phyloP scores from a whole-genome alignment of 371 early-diverging fungal genomes.

The Quaeritorhiza haematococci region DNA sequence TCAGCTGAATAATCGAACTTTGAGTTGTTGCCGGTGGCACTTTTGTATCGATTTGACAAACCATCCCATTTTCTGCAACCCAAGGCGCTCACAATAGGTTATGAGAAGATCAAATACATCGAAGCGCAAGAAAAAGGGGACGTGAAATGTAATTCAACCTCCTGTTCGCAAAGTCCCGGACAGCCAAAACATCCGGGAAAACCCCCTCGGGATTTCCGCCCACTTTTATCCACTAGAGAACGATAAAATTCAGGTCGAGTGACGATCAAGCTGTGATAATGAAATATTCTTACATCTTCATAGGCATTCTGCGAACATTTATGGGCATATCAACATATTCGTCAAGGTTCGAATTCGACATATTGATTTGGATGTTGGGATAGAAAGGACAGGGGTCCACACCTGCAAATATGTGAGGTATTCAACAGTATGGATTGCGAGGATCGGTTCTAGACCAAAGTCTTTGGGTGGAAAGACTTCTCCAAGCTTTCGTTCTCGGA shows the following conservation, averaged over 20 bases:
- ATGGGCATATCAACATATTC: neutral
- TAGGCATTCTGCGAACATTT: neutral
- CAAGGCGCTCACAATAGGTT: too few species aligned
- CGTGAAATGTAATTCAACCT: constrained; percentile 31
- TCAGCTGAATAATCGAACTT: too few species aligned
- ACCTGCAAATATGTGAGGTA: constrained; percentile 57
- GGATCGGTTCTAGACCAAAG: constrained; percentile 52
- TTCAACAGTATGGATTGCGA: constrained; percentile 51
- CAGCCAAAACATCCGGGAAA: constrained; percentile 42
- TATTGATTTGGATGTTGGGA: too few species aligned
- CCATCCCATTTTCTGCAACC: too few species aligned
- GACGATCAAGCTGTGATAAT: neutral
- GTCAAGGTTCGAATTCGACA: neutral
- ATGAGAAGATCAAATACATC: too few species aligned
- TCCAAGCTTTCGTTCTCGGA: constrained; percentile 5
- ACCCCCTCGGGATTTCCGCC: constrained; percentile 58
- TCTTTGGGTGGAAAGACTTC: constrained; percentile 37
- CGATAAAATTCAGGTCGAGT: neutral
- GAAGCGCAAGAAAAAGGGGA: constrained; percentile 32
- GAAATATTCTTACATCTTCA: neutral
- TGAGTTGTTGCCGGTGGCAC: too few species aligned
- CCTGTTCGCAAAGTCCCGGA: constrained; percentile 15
- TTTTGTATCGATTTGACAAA: too few species aligned
- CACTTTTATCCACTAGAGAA: constrained; percentile 43
- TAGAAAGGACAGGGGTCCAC: too few species aligned